Percentiles rank a stretch among this genome's conserved stretches.
phyloP scores from a whole-genome alignment of 2,329 filamentous ascomycete genomes.

The Orbilia quercus region DNA sequence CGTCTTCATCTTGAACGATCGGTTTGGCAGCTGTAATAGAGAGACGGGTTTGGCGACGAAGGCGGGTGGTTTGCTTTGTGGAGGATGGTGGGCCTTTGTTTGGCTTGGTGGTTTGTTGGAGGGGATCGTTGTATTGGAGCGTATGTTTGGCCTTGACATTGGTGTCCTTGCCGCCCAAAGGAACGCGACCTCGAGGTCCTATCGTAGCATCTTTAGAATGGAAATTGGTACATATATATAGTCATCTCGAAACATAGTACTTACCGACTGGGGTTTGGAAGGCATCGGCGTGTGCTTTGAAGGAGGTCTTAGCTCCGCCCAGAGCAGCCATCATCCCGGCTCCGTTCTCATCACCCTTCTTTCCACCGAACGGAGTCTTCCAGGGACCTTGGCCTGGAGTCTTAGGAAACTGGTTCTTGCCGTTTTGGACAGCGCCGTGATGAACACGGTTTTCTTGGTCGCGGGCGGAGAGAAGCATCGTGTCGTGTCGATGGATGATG shows the following conservation, averaged over 20 bases:
- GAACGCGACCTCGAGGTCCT: constrained; percentile 78
- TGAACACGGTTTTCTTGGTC: constrained; percentile 91
- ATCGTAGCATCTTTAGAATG: no score
- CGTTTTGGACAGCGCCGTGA: constrained; percentile 47
- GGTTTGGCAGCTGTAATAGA: constrained; percentile 74
- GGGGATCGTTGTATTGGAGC: constrained; percentile 66
- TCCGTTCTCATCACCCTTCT: constrained; percentile 85
- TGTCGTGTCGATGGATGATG: constrained; percentile 57
- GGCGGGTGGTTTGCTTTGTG: constrained; percentile 69
- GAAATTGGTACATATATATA: constrained; percentile 6
- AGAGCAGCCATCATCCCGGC: constrained; percentile 70
- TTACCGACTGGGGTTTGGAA: constrained; percentile 85
- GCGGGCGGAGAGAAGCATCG: constrained; percentile 77
- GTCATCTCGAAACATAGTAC: constrained; percentile 59
- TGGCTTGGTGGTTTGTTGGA: constrained; percentile 72
- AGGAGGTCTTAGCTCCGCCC: constrained; percentile 66
- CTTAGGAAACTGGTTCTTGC: constrained; percentile 72
- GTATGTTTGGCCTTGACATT: constrained; percentile 79
- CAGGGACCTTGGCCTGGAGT: constrained; percentile 80
- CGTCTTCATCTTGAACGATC: constrained; percentile 66
- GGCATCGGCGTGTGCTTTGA: constrained; percentile 70
- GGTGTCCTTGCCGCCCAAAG: constrained; percentile 92
- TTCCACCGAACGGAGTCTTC: constrained; percentile 76
- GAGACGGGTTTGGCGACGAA: constrained; percentile 63
- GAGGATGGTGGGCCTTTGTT: constrained; percentile 71